These are phyloP conservation scores for Macrocystidia cucumis DNA, from an alignment of 1,284 basidiomycete genomes.

Conservation along the genomic window DNA sequence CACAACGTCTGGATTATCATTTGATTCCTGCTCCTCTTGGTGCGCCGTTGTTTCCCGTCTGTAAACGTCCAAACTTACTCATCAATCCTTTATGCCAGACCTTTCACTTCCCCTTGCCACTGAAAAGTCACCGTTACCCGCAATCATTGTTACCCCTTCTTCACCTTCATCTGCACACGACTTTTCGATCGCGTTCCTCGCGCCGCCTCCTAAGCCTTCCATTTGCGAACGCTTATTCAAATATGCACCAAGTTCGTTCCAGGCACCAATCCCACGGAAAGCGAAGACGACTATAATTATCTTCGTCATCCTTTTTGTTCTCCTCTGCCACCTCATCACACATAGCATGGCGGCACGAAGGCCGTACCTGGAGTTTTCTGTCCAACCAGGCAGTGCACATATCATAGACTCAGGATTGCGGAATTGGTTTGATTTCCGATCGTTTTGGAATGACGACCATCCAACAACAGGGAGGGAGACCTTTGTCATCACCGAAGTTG, in stretches of 20 bases:
- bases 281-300: constrained; percentile 48
- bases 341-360: constrained; percentile 13
- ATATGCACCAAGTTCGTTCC: constrained; percentile 16
- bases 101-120: constrained; percentile 29
- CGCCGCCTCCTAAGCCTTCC: constrained; percentile 48
- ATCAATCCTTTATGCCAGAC: constrained; percentile 17
- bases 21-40: constrained; percentile 67
- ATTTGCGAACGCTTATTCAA: constrained; percentile 39
- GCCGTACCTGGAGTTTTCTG: constrained; percentile 16
- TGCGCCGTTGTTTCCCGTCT: constrained; percentile 22
- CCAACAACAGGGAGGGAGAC: constrained; percentile 6
- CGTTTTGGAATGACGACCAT: constrained; percentile 8
- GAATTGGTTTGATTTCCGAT: constrained; percentile 16
- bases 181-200: constrained; percentile 70
- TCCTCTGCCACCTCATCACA: constrained; percentile 16
- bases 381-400: constrained; percentile 12
- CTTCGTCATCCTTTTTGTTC: constrained; percentile 31
- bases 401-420: constrained; percentile 9
- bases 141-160: constrained; percentile 78
- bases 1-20: constrained; percentile 65
- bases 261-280: constrained; percentile 26
- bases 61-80: not conserved
- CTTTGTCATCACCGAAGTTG: not conserved
- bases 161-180: constrained; percentile 53
- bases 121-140: constrained; percentile 49